Evolutionary conservation across 106 monocot species (phyloP).

Genomic region (Amphibolis antarctica): DNA sequence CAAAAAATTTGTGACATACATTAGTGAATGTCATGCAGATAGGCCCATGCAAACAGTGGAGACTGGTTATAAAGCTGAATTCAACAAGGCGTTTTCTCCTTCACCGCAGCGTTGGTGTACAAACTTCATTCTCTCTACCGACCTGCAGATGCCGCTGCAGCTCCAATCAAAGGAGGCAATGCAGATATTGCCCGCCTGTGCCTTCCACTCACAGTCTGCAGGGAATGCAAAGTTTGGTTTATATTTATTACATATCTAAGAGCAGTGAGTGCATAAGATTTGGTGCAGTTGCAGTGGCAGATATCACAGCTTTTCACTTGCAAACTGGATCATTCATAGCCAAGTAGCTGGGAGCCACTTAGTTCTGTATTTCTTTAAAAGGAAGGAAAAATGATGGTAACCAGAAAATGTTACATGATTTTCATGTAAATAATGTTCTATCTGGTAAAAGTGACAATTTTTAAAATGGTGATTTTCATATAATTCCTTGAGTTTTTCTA

Average conservation of each 20-base stretch:
- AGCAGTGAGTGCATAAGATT: not conserved
- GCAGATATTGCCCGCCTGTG: slow-evolving; percentile 40
- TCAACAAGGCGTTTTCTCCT: slow-evolving; percentile 33
- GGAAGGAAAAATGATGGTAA: no score
- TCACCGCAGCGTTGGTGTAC: slow-evolving; percentile 38
- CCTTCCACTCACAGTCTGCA: slow-evolving; percentile 49
- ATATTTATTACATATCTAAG: not conserved
- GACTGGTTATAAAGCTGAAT: slow-evolving; percentile 17
- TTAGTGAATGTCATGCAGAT: no score
- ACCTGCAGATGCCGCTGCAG: slow-evolving; percentile 42
- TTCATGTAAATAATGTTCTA: no score
- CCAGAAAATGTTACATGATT: no score
- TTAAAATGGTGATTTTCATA: no score
- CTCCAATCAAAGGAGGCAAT: slow-evolving; percentile 44
- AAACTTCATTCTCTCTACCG: slow-evolving; percentile 36
- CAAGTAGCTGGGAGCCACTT: no score
- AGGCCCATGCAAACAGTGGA: not conserved
- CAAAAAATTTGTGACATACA: not conserved
- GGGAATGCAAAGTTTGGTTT: not conserved
- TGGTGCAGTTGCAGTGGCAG: no score
- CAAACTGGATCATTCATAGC: no score
- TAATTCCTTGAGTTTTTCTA: no score
- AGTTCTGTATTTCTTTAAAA: no score
- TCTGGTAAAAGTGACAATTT: no score
- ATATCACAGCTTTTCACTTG: no score